Evolutionary conservation across 108 stramenopile species (phyloP).

Genomic region (Cyclotella kingstonii): DNA sequence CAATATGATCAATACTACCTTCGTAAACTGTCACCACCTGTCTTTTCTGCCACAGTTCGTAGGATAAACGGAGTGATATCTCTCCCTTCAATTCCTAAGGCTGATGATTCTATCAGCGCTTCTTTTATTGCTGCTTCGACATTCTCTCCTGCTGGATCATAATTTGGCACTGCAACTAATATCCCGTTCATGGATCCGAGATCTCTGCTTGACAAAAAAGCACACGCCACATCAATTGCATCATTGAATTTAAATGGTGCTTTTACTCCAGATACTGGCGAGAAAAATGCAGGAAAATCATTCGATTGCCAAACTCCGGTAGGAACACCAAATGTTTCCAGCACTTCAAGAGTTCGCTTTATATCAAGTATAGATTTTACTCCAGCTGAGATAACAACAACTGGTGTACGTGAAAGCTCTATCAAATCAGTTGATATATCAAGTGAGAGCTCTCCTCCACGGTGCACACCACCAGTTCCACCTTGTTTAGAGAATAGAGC

Average conservation of each 20-base stretch:
- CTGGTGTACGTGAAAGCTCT: slow-evolving; percentile 88
- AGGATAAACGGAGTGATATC: slow-evolving; percentile 95
- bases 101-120: slow-evolving; percentile 71
- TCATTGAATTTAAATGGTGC: slow-evolving; percentile 66
- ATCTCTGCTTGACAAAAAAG: slow-evolving; percentile 49
- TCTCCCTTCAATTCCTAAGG: slow-evolving; percentile 67
- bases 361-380: slow-evolving; percentile 98
- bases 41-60: slow-evolving; percentile 68
- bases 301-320: slow-evolving; percentile 71
- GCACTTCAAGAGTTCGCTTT: slow-evolving; percentile 88
- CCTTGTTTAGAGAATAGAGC: too few relatives aligned
- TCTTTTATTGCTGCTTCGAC: slow-evolving; percentile 85
- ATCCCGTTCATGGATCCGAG: slow-evolving; percentile 77
- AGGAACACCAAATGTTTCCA: slow-evolving; percentile 95
- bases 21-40: slow-evolving; percentile 72
- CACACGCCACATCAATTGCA: slow-evolving; percentile 74
- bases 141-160: slow-evolving; percentile 80
- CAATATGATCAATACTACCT: slow-evolving; percentile 19
- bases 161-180: slow-evolving; percentile 94
- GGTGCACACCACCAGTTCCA: slow-evolving; percentile 94
- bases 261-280: slow-evolving; percentile 66
- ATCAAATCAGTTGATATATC: slow-evolving; percentile 94
- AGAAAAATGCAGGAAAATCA: slow-evolving; percentile 98
- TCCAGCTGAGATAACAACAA: slow-evolving; percentile 96
- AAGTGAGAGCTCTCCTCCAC: slow-evolving; percentile 80